Percentiles rank a stretch among this genome's conserved stretches.
These are phyloP conservation scores for Calonectria henricotiae DNA, from an alignment of 2,329 filamentous ascomycete species.

Conservation along the genomic window DNA sequence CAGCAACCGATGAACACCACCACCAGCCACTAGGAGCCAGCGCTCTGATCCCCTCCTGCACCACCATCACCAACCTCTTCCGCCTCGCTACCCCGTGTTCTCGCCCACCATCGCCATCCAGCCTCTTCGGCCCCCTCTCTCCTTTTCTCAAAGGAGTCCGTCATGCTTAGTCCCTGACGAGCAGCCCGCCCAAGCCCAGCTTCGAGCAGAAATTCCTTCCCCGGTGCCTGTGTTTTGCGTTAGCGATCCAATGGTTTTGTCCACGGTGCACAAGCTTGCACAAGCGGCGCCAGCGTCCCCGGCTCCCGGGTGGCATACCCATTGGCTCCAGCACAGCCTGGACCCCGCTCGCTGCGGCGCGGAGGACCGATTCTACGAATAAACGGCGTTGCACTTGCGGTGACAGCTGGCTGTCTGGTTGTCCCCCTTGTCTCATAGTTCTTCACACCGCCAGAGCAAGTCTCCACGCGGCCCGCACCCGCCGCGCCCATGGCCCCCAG, in stretches of 20 bases:
- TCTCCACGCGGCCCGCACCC: conserved; percentile 52
- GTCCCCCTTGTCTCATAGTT: conserved; percentile 45
- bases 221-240: conserved; percentile 24
- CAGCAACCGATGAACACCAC: conserved; percentile 49
- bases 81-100: conserved; percentile 5
- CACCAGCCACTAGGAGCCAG: conserved; percentile 11
- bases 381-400: conserved; percentile 50
- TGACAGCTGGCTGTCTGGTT: conserved; percentile 49
- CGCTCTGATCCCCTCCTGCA: conserved; percentile 34
- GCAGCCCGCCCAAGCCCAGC: conserved; percentile 16
- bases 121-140: conserved; percentile 15
- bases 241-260: conserved; percentile 49
- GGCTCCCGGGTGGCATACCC: conserved; percentile 47
- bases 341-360: conserved; percentile 42
- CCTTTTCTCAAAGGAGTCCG: conserved; percentile 9
- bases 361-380: conserved; percentile 43
- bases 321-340: conserved; percentile 45
- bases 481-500: conserved; percentile 39
- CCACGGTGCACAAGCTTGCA: conserved; percentile 44
- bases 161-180: conserved; percentile 30
- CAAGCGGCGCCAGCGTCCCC: conserved; percentile 46
- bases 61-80: conserved; percentile 19
- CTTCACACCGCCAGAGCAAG: conserved; percentile 51
- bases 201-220: conserved; percentile 25
- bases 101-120: conserved; percentile 28